A percentile compares a stretch with the other conserved stretches of the same genome.
Conservation (phyloP, 1,139 yeast species). For the Eremothecium sinecaudum region DNA sequence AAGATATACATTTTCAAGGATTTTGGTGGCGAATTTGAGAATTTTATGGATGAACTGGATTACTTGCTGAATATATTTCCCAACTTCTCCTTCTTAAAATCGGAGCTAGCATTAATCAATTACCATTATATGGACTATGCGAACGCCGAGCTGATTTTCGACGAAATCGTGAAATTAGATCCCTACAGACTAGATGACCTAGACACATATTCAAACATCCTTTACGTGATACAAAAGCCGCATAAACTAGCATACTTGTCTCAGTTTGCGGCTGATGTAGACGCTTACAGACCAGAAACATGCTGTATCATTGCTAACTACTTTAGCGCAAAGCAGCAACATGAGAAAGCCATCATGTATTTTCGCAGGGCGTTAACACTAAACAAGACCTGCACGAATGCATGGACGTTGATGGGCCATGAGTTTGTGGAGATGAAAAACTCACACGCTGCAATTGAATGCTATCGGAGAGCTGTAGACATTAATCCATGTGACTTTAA, state of each 20-base stretch:
- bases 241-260: conserved; percentile 81
- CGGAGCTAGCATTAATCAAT: conserved; percentile 70
- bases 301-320: conserved; percentile 92
- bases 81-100: conserved; percentile 59
- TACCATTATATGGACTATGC: conserved; percentile 75
- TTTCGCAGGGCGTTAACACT: conserved; percentile 81
- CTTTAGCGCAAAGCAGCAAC: conserved; percentile 85
- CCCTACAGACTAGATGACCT: conserved; percentile 85
- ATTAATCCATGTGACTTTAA: conserved; percentile 82
- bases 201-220: conserved; percentile 85
- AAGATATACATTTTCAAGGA: conserved; percentile 68
- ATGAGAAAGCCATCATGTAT: conserved; percentile 88
- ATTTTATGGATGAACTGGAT: conserved; percentile 42
- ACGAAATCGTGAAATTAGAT: conserved; percentile 60
- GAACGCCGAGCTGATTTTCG: conserved; percentile 73
- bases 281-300: conserved; percentile 86
- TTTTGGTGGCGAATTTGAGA: conserved; percentile 57
- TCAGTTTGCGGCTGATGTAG: conserved; percentile 73
- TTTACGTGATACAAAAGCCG: conserved; percentile 87
- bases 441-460: conserved; percentile 95
- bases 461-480: conserved; percentile 84
- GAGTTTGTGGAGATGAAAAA: conserved; percentile 94
- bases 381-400: conserved; percentile 73
- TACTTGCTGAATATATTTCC: conserved; percentile 51
- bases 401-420: conserved; percentile 99